A percentile compares a stretch with the other conserved stretches of the same genome.
Conservation (phyloP, 164 flowering plant genomes). For the Chimonanthus salicifolius region DNA sequence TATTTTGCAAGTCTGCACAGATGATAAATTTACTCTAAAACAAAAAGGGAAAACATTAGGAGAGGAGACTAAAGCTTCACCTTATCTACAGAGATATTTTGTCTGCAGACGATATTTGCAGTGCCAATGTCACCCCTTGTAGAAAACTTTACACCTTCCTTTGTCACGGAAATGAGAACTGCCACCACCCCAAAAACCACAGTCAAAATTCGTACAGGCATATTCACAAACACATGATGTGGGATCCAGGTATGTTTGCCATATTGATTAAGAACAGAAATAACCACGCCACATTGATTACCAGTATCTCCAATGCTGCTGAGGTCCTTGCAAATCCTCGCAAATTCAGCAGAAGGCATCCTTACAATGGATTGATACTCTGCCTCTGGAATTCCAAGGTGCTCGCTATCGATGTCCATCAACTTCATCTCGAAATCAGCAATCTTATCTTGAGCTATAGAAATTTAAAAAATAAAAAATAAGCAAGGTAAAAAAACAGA, state of each 20-base stretch:
- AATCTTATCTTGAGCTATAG: constrained; percentile 64
- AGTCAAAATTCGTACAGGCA: no score
- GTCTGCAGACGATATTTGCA: constrained; percentile 80
- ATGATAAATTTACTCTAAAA: no score
- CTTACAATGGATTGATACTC: constrained; percentile 81
- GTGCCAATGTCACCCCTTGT: constrained; percentile 84
- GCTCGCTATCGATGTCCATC: constrained; percentile 95
- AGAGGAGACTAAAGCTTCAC: constrained; percentile 16
- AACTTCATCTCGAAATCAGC: constrained; percentile 88
- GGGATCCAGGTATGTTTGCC: no score
- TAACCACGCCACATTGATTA: constrained; percentile 10
- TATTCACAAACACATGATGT: no score
- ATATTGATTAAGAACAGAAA: no score
- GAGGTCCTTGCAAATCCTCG: constrained; percentile 79
- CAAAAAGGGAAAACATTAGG: not conserved
- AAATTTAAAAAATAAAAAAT: no score
- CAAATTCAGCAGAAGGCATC: constrained; percentile 85
- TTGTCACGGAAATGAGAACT: constrained; percentile 89
- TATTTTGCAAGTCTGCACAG: no score
- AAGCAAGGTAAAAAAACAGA: no score
- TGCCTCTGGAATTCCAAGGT: constrained; percentile 89
- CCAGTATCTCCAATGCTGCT: constrained; percentile 85
- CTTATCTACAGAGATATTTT: constrained; percentile 79
- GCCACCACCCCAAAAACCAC: constrained; percentile 9
- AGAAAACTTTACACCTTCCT: constrained; percentile 91